Base-by-base conservation (phyloP, 2,329 filamentous ascomycete species). In the Celoporthe dispersa region DNA sequence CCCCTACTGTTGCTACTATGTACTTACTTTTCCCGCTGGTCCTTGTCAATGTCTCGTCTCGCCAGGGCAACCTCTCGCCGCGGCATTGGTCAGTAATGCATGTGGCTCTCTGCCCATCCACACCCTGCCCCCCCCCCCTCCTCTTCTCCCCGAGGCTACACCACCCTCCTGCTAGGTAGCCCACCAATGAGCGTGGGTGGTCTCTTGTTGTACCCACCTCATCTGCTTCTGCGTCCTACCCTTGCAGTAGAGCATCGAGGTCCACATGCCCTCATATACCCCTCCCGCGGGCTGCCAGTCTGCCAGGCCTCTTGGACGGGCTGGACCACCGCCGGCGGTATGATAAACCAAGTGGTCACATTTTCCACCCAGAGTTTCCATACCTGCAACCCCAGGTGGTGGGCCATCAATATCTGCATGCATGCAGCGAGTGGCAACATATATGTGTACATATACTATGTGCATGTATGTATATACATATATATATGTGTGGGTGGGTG, bases 401-500 rank as follows among this genome's bases (percentile, higher is more conserved):
- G 44, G 39, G 39, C 72, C 75, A 77, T 75, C 76, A 75, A 78
- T 77, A 80, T 74, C 76, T 78, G 75, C 76, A 78, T 75, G 73
- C 73, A 48, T 9, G 19, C 44, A n/a, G 44, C n/a, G 44, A 73
- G 76, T 78, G 77, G 79, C 79, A 73, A 73, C 79, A 81, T 5
- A 44, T 41, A 3, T 2, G 5, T 41, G 2, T 14, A 16, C 22
- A 22, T 44, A n/a, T 48, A 22, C n/a, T n/a, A n/a, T n/a, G n/a
- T 44, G 12, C n/a, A n/a, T 48, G 7, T n/a, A 22, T 48, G 1
- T 48, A 39, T 22, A 22, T 44, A 22, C 22, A 22, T 44, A 16
- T 44, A 22, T 39, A 16, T 39, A 11, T 14, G 37, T 39, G 2
- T 39, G 5, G 12, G 12, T 39, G 16, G 12, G 9, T 39, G 4